Base-by-base conservation (phyloP, 768 basidiomycete genomes). In the Gymnopilus dilepis region DNA sequence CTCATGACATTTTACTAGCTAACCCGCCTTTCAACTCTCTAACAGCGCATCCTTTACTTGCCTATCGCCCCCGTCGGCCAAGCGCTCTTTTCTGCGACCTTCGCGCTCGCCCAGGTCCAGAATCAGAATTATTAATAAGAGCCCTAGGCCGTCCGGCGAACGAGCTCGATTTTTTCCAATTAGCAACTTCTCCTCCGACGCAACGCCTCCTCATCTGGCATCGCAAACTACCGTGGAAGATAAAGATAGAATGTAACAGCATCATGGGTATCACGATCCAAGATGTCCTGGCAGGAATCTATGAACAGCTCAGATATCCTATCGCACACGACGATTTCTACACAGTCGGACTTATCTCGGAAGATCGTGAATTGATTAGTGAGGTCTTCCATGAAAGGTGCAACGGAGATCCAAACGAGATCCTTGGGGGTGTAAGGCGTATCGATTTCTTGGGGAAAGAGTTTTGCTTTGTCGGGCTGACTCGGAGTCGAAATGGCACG, bases 381-480 rank as follows among this genome's bases (percentile, higher is more conserved):
- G 68, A 61, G 3, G 74, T 82, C 8, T 86, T 74, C 69, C 64
- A 72, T 9, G 63, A 68, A 22, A 77, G 85, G 12, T 79, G 80
- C 59, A 69, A 69, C 7, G 67, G 66, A 7, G 69, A 72, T 24
- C 50, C 66, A 24, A 69, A 59, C 13, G 77, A 76, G 56, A 70
- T 71, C 22, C 53, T 43, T 52, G 68, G 74, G 22, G 84, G 84
- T 2, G 70, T 86, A 22, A 68, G 75, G 51, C 76, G 79, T 6
- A 75, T 86, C 33, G 86, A 86, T 70, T 86, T 81, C 64, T 70
- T 86, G 64, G 80, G 80, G 56, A 76, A 73, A 37, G 77, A 78
- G 56, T 64, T 73, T 26, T 69, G 77, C 21, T 81, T 85, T 48
- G 60, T 69, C 28, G 75, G 75, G 5, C 61, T 77, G 34, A 52